A percentile compares a stretch with the other conserved stretches of the same genome.
These are phyloP conservation scores for Cairneyella variabilis DNA, from an alignment of 495 filamentous ascomycete genomes.

Conservation along the genomic window DNA sequence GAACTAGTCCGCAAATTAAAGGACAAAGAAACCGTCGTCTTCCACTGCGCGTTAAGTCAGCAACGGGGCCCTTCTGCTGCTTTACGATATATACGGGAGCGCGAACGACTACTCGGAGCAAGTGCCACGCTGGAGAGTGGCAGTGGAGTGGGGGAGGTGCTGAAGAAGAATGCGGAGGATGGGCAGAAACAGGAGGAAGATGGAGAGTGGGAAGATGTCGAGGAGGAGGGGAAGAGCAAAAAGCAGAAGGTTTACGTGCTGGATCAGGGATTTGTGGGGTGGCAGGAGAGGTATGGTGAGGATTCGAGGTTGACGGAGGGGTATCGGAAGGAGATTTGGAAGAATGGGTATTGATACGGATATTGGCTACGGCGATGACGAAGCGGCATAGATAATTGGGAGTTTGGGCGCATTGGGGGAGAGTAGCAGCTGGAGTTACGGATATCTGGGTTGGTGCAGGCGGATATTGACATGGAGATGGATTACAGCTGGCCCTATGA, in stretches of 20 bases:
- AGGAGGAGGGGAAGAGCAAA: constrained; percentile 19
- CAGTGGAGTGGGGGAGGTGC: constrained; percentile 9
- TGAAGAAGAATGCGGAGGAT: constrained; percentile 18
- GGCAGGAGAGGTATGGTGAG: constrained; percentile 83
- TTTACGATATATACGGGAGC: constrained; percentile 62
- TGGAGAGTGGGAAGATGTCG: constrained; percentile 26
- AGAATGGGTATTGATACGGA: constrained; percentile 49
- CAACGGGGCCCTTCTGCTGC: constrained; percentile 75
- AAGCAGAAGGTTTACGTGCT: constrained; percentile 74
- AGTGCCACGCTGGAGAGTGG: constrained; percentile 14
- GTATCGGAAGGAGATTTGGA: constrained; percentile 85
- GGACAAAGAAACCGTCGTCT: constrained; percentile 79
- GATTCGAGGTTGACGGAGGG: constrained; percentile 81
- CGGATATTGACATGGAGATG: too few relatives aligned
- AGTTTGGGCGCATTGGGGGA: too few relatives aligned
- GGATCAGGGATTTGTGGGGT: constrained; percentile 82
- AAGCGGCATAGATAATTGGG: too few relatives aligned
- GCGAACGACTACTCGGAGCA: constrained; percentile 41
- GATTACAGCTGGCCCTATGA: too few relatives aligned
- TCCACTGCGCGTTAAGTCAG: constrained; percentile 94
- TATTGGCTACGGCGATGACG: too few relatives aligned
- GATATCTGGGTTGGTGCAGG: too few relatives aligned
- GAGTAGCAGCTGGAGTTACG: too few relatives aligned
- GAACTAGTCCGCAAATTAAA: constrained; percentile 75
- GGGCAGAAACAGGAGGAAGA: constrained; percentile 40